Evolutionary conservation across 768 basidiomycete genomes (phyloP).

Genomic region (Tricholoma sp.): DNA sequence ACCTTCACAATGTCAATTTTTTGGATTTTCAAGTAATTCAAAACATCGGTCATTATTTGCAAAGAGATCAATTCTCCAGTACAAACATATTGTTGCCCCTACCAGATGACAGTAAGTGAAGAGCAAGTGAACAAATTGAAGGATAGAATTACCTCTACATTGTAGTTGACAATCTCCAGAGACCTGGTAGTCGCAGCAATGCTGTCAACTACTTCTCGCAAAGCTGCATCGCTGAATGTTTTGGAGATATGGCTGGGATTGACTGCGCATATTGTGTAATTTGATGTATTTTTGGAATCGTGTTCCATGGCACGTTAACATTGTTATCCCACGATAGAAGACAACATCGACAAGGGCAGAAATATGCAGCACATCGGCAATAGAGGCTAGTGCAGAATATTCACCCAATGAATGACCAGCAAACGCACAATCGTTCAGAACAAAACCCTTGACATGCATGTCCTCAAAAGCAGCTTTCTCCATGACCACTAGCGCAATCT

Average conservation of each 20-base stretch:
- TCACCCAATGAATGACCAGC: too few species aligned
- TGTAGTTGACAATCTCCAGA: slow-evolving; percentile 98
- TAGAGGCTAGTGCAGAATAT: slow-evolving; percentile 96
- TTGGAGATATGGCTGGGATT: slow-evolving; percentile 94
- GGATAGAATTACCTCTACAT: slow-evolving; percentile 64
- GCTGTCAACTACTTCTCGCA: slow-evolving; percentile 95
- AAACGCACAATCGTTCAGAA: too few species aligned
- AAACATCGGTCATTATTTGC: slow-evolving; percentile 90
- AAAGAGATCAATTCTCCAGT: slow-evolving; percentile 94
- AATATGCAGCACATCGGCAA: slow-evolving; percentile 94
- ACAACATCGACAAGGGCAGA: slow-evolving; percentile 96
- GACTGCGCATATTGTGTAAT: slow-evolving; percentile 98
- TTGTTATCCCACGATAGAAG: slow-evolving; percentile 99
- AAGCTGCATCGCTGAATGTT: slow-evolving; percentile 89
- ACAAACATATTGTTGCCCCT: too few species aligned
- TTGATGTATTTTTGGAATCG: slow-evolving; percentile 86
- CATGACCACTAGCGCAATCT: too few species aligned
- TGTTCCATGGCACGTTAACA: slow-evolving; percentile 99
- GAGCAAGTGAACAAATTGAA: neutral
- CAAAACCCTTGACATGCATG: too few species aligned
- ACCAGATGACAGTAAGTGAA: slow-evolving; percentile 11
- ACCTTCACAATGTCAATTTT: too few species aligned
- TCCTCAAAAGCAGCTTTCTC: too few species aligned
- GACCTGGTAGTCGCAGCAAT: slow-evolving; percentile 74
- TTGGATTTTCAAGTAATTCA: too few species aligned